Evolutionary conservation across 257 asterid species (phyloP), one percentile per base, ranked within the genome.

Genomic region (Lavandula angustifolia): DNA sequence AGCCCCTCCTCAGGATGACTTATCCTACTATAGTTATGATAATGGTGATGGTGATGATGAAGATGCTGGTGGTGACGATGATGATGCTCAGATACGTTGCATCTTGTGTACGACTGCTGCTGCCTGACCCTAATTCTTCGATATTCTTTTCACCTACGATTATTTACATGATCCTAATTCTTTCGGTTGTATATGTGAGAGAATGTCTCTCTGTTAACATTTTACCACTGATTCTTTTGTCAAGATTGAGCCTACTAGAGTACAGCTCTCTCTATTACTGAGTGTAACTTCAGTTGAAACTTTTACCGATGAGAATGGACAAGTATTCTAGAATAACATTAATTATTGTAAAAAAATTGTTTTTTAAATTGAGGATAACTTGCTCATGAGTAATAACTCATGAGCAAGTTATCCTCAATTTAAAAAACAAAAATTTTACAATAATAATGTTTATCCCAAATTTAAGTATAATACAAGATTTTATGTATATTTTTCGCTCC

Each of bases 91-190:
- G 77, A 73, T 82, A 79, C 96, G 96, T 66, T 94, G 99, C 68
- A 88, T 87, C 70, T 80, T 94, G 80, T 94, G 99, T 76, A 90
- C 97, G 9, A 94, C 97, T 54, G 97, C 98, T 54, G 95, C 91
- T 70, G 89, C 87, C 69, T 92, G 81, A 92, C n/a, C n/a, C n/a
- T n/a, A n/a, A n/a, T n/a, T n/a, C n/a, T n/a, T n/a, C n/a, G n/a
- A n/a, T n/a, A n/a, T n/a, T n/a, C n/a, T n/a, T n/a, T n/a, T n/a
- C 62, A 41, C 60, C 70, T 72, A 32, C 13, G 8, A 50, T 78
- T 54, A 73, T 78, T 62, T 72, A 69, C 64, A 51, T 58, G 58
- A 51, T 60, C 16, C 51, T 17, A 14, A 3, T 18, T 52, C 51
- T 46, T 32, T 7, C 48, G 41, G 33, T 60, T 66, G 66, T 70